A percentile compares a stretch with the other conserved stretches of the same genome.
Conservation (phyloP, 176 grass and related monocot species). For the Avena insularis region DNA sequence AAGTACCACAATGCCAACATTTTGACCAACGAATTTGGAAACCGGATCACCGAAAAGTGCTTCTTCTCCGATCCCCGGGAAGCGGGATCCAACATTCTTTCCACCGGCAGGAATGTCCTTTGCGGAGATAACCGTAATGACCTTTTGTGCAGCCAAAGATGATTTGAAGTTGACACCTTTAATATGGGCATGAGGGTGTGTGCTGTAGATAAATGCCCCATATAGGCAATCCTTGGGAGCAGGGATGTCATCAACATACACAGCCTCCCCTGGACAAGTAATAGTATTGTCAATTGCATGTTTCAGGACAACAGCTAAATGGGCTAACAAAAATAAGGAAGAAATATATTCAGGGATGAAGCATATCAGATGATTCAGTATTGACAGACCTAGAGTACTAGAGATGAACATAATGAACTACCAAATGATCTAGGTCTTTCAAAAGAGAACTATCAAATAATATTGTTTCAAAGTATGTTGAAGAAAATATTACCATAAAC, state of each 20-base stretch:
- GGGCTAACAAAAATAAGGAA: not conserved
- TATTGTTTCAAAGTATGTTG: not conserved
- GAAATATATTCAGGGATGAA: not conserved
- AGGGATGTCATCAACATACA: slow-evolving; percentile 89
- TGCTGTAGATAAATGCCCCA: slow-evolving; percentile 91
- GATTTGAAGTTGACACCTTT: slow-evolving; percentile 56
- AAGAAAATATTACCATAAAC: not conserved
- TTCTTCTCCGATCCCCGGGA: slow-evolving; percentile 53
- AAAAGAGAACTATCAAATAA: not conserved
- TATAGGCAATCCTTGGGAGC: slow-evolving; percentile 83
- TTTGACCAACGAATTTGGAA: slow-evolving; percentile 78
- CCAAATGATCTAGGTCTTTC: not conserved
- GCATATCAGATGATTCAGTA: slow-evolving; percentile 11
- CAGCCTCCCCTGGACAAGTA: slow-evolving; percentile 69
- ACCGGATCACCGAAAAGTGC: slow-evolving; percentile 64
- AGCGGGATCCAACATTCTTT: slow-evolving; percentile 54
- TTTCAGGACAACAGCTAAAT: not conserved
- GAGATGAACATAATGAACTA: slow-evolving; percentile 6
- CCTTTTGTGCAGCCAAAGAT: slow-evolving; percentile 68
- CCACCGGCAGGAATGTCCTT: slow-evolving; percentile 82
- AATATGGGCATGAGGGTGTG: slow-evolving; percentile 63
- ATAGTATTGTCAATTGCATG: slow-evolving; percentile 22
- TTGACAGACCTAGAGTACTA: not conserved
- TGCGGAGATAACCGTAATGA: slow-evolving; percentile 60
- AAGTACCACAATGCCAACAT: slow-evolving; percentile 79